phyloP scores from a whole-genome alignment of 768 basidiomycete genomes.

The Cubamyces lactineus region DNA sequence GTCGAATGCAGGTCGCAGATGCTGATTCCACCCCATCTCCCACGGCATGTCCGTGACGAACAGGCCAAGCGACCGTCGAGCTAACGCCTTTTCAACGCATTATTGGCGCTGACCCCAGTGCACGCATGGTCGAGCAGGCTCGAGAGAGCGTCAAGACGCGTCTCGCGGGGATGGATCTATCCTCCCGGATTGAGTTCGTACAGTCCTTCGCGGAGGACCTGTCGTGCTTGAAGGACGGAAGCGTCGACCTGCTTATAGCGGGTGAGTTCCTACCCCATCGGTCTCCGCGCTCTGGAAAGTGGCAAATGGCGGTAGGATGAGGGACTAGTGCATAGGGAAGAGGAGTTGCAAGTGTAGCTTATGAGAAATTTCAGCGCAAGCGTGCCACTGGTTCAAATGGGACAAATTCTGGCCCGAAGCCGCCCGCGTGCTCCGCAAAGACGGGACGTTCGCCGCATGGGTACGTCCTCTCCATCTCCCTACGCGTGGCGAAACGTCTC shows the following conservation, averaged over 20 bases:
- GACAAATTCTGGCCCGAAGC: slow-evolving; percentile 70
- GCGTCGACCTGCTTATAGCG: slow-evolving; percentile 68
- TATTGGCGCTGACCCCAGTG: slow-evolving; percentile 75
- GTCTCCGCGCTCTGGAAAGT: neutral
- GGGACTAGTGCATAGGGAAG: neutral
- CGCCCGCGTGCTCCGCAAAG: slow-evolving; percentile 56
- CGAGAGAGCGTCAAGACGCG: slow-evolving; percentile 18
- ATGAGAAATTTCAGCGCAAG: slow-evolving; percentile 56
- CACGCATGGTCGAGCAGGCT: slow-evolving; percentile 65
- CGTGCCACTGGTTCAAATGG: slow-evolving; percentile 85
- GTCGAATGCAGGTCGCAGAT: too few relatives aligned
- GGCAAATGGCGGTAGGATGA: neutral
- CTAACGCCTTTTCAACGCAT: slow-evolving; percentile 61
- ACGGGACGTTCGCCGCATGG: slow-evolving; percentile 77
- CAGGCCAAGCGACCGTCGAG: slow-evolving; percentile 72
- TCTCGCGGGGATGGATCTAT: slow-evolving; percentile 15
- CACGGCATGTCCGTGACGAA: neutral
- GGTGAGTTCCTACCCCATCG: slow-evolving; percentile 43
- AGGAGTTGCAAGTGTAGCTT: neutral
- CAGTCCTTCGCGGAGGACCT: slow-evolving; percentile 59
- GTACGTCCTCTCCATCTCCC: slow-evolving; percentile 41
- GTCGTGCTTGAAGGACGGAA: slow-evolving; percentile 47
- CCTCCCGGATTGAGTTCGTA: slow-evolving; percentile 38
- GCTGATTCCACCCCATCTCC: neutral
- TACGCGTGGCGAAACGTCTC: neutral